Evolutionary conservation across 805 yeast species (phyloP).

Genomic region (Peterozyma xylosa): DNA sequence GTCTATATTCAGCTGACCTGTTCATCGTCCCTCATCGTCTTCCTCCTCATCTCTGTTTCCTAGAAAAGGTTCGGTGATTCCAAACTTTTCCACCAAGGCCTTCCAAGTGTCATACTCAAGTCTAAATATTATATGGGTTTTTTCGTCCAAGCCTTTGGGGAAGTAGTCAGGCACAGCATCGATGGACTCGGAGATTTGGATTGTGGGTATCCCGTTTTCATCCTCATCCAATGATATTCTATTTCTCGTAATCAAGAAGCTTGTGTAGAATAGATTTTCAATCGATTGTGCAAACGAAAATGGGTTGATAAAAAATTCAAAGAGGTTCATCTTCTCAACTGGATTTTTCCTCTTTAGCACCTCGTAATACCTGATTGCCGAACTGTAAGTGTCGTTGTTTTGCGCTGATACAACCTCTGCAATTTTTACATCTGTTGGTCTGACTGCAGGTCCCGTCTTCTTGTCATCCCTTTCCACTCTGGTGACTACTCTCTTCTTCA

Average conservation of each 20-base stretch:
- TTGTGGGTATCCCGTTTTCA: conserved; percentile 28
- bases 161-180: conserved; percentile 11
- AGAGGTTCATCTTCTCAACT: conserved; percentile 43
- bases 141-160: conserved; percentile 6
- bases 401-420: conserved; percentile 41
- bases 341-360: conserved; percentile 26
- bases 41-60: neutral
- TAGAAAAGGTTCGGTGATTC: conserved; percentile 46
- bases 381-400: conserved; percentile 53
- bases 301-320: conserved; percentile 68
- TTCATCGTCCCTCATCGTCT: too few relatives aligned
- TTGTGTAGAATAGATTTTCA: conserved; percentile 77
- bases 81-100: conserved; percentile 40
- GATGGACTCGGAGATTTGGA: conserved; percentile 18
- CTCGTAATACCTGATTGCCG: conserved; percentile 49
- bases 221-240: conserved; percentile 48
- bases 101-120: conserved; percentile 65
- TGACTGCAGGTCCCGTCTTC: conserved; percentile 28
- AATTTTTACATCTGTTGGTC: conserved; percentile 49
- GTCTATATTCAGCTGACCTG: too few relatives aligned
- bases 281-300: conserved; percentile 68
- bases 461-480: conserved; percentile 34
- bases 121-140: conserved; percentile 65
- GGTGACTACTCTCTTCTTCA: conserved; percentile 29
- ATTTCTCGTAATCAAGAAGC: conserved; percentile 75